Conservation (phyloP, 257 asterid genomes). For the Plantago elongata region DNA sequence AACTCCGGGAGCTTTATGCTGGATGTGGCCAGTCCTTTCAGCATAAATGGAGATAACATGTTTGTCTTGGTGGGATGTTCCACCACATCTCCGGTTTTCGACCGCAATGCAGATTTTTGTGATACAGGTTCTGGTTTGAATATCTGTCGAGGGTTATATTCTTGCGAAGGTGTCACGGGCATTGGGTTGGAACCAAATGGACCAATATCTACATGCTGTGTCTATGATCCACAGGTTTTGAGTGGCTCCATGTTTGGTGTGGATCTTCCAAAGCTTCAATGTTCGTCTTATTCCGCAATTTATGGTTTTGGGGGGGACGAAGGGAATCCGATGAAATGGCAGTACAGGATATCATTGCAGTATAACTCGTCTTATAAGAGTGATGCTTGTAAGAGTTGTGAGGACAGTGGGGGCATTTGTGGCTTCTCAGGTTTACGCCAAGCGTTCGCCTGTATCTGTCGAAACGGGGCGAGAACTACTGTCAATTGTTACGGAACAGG, state of each 20-base stretch:
- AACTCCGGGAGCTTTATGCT: constrained; percentile 53
- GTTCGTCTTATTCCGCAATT: constrained; percentile 58
- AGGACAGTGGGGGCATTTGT: constrained; percentile 66
- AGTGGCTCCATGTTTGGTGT: constrained; percentile 38
- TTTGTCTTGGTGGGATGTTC: constrained; percentile 69
- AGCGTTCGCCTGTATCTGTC: constrained; percentile 54
- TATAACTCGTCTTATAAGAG: constrained; percentile 26
- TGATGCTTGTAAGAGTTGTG: constrained; percentile 51
- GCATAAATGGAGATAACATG: constrained; percentile 31
- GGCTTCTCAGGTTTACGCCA: constrained; percentile 45
- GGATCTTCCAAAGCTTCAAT: constrained; percentile 70
- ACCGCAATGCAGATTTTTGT: constrained; percentile 43
- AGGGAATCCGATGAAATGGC: constrained; percentile 76
- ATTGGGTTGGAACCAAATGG: constrained; percentile 58
- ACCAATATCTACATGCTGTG: constrained; percentile 58
- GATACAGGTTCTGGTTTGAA: constrained; percentile 53
- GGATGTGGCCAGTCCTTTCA: constrained; percentile 40
- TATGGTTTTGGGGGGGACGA: constrained; percentile 71
- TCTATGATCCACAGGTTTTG: constrained; percentile 37
- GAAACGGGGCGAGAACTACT: constrained; percentile 50
- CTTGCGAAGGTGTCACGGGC: constrained; percentile 47
- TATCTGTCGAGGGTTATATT: constrained; percentile 55
- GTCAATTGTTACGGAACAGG: constrained; percentile 70
- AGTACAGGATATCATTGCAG: constrained; percentile 53
- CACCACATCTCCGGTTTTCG: constrained; percentile 56